Conservation (phyloP, 2,329 filamentous ascomycete species). For the Ceratocystis alfenasii region DNA sequence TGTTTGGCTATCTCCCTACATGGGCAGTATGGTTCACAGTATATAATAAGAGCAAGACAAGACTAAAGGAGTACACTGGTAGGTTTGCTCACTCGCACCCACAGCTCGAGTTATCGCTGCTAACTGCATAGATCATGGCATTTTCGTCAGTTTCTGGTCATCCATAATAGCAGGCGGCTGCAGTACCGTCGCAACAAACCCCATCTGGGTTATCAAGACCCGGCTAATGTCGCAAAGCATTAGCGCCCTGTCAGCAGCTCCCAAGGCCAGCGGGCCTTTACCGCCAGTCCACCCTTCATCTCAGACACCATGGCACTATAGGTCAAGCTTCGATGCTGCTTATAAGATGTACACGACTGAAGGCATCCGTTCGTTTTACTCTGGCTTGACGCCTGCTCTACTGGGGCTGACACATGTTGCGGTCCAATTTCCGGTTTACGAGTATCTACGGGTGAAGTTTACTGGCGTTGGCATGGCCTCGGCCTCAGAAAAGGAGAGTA, state of each 20-base stretch:
- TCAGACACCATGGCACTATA: slow-evolving; percentile 79
- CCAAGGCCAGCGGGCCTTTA: slow-evolving; percentile 29
- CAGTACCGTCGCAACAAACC: slow-evolving; percentile 89
- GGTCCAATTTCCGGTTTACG: slow-evolving; percentile 93
- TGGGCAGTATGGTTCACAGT: slow-evolving; percentile 98
- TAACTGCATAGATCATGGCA: slow-evolving; percentile 21
- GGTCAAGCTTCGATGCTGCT: slow-evolving; percentile 77
- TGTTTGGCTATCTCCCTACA: slow-evolving; percentile 88
- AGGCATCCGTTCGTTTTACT: slow-evolving; percentile 85
- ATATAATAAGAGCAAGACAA: slow-evolving; percentile 78
- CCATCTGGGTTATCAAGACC: slow-evolving; percentile 99
- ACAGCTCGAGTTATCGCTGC: background rate
- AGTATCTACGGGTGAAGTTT: slow-evolving; percentile 81
- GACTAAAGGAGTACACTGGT: slow-evolving; percentile 57
- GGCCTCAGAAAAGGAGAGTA: slow-evolving; percentile 37
- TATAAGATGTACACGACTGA: slow-evolving; percentile 92
- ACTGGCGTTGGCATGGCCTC: slow-evolving; percentile 82
- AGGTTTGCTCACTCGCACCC: slow-evolving; percentile 24
- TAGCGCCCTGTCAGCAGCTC: slow-evolving; percentile 27
- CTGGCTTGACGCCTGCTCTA: slow-evolving; percentile 80
- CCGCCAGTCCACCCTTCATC: slow-evolving; percentile 44
- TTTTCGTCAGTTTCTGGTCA: slow-evolving; percentile 69
- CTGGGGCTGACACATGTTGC: slow-evolving; percentile 89
- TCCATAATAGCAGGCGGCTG: slow-evolving; percentile 83
- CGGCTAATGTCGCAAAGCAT: slow-evolving; percentile 87